phyloP scores from a whole-genome alignment of 2,329 filamentous ascomycete genomes.

The Cytospora chrysosperma region DNA sequence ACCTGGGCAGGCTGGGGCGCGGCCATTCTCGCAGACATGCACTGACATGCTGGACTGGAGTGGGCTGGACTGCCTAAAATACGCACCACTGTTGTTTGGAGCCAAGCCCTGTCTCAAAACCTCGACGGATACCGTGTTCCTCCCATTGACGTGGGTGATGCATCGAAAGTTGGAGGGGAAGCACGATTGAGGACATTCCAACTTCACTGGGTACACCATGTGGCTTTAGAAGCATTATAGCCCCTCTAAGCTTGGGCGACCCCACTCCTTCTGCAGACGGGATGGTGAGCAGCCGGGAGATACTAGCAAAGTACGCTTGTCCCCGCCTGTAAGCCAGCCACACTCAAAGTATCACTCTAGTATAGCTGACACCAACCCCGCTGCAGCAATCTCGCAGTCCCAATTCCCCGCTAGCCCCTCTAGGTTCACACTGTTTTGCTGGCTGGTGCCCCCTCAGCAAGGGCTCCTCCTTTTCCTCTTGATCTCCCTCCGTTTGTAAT shows the following conservation, averaged over 20 bases:
- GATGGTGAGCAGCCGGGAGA: slow-evolving; percentile 11
- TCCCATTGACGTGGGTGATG: neutral
- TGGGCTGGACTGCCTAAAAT: too few species aligned
- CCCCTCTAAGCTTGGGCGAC: slow-evolving; percentile 20
- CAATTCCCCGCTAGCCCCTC: slow-evolving; percentile 13
- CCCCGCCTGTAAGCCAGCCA: neutral
- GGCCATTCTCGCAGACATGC: too few species aligned
- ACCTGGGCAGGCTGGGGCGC: neutral
- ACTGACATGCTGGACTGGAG: too few species aligned
- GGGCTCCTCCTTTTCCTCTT: slow-evolving; percentile 28
- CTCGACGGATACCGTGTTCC: neutral
- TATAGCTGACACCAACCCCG: neutral
- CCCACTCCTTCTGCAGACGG: slow-evolving; percentile 21
- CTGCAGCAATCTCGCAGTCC: slow-evolving; percentile 13
- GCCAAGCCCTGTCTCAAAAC: neutral
- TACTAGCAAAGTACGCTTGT: neutral
- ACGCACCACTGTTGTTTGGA: neutral
- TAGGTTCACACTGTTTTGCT: slow-evolving; percentile 16
- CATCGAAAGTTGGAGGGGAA: neutral
- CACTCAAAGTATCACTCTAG: neutral
- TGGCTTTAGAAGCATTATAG: slow-evolving; percentile 7
- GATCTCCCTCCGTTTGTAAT: slow-evolving; percentile 32
- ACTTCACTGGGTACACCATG: neutral
- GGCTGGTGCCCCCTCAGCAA: slow-evolving; percentile 26
- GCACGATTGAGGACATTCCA: neutral